Base-by-base conservation (phyloP, 2,329 filamentous ascomycete genomes). In the Neopestalotiopsis clavispora region DNA sequence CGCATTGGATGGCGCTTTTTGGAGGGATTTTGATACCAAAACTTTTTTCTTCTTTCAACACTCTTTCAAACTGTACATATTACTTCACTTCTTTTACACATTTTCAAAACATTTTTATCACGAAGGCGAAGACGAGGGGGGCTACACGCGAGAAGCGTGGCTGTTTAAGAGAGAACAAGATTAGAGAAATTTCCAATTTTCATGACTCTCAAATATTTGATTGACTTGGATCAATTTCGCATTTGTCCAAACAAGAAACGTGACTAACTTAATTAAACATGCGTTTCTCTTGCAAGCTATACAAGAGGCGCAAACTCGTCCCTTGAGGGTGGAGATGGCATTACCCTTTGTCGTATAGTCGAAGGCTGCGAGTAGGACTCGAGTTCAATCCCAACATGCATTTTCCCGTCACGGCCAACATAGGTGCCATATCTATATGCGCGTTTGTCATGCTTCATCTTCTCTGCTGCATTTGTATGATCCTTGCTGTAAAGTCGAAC, bases 51-150 rank as follows among this genome's bases (percentile, higher is more conserved):
- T 10, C 2, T 38, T 10, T 10, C 34, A 6, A 38, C 59, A 62
- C 32, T 62, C 32, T 62, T 62, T 52, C 45, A 34, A 28, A 14
- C 30, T 62, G 59, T 62, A 62, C 59, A 62, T 62, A 62, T 62
- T 38, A 38, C 10, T 38, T 62, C 34, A 12, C 12, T 59, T 59
- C 30, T 30, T 28, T 59, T 5, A 38, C 23, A 17, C 23, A 4
- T 32, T 14, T 34, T 59, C 30, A 6, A 2, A 14, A 30, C 57
- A 3, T 2, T 30, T 14, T 14, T 52, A 28, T 28, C 23, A 28
- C 23, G 23, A 28, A 28, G 57, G 10, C 57, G 57, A 23, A 9
- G 30, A 23, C 9, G 20, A 59, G 30, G 57, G 23, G 20, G 2
- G n/a, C 17, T 10, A n/a, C 1, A 17, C n/a, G n/a, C 0, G 45